A percentile compares a stretch with the other conserved stretches of the same genome.
Conservation (phyloP, 140 eudicot genomes). For the Senecio squalidus region DNA sequence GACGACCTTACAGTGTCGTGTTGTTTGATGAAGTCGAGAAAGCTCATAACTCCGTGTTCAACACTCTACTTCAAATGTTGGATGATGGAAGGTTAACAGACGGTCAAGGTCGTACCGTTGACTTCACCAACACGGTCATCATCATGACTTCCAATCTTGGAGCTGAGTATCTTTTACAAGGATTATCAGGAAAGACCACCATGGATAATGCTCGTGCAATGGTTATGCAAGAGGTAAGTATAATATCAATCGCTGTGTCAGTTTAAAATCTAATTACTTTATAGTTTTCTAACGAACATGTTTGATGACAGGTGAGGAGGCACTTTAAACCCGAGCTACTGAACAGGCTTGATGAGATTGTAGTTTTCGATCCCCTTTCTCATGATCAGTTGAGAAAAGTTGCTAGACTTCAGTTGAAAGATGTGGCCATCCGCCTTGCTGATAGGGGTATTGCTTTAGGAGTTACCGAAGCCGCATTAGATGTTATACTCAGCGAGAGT, state of each 20-base stretch:
- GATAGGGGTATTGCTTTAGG: constrained; percentile 90
- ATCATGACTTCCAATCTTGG: constrained; percentile 97
- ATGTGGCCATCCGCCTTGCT: constrained; percentile 79
- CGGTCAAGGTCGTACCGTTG: constrained; percentile 95
- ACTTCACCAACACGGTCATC: constrained; percentile 80
- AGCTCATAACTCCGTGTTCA: constrained; percentile 77
- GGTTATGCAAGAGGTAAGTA: constrained; percentile 77
- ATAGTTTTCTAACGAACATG: neutral
- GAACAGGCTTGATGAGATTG: constrained; percentile 90
- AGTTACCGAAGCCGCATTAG: constrained; percentile 79
- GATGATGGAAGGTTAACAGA: constrained; percentile 97
- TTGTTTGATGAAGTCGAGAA: constrained; percentile 90
- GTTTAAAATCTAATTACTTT: neutral
- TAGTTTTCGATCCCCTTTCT: constrained; percentile 91
- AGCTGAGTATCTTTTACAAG: constrained; percentile 72
- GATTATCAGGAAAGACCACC: constrained; percentile 65
- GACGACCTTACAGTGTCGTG: constrained; percentile 84
- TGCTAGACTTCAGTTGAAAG: constrained; percentile 76
- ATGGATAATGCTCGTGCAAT: constrained; percentile 67
- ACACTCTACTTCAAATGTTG: constrained; percentile 79
- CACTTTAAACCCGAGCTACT: constrained; percentile 91
- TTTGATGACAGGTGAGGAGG: constrained; percentile 56
- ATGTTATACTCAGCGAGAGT: constrained; percentile 67
- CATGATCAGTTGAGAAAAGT: constrained; percentile 80
- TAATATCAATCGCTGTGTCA: too few relatives aligned